phyloP scores from a whole-genome alignment of 441 rosid species.

The Biscutella auriculata region DNA sequence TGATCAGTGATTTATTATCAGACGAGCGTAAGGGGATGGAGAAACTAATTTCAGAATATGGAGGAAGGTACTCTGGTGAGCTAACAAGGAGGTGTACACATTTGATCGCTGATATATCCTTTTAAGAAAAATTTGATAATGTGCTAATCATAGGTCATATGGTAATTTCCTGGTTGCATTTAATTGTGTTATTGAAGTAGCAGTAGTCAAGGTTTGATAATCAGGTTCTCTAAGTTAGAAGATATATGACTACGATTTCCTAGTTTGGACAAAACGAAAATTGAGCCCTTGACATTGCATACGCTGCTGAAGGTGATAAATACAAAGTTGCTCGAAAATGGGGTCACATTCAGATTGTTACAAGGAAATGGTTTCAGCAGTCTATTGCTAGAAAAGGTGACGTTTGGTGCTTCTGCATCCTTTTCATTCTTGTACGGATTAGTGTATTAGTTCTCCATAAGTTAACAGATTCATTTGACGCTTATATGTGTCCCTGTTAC shows the following conservation, averaged over 20 bases:
- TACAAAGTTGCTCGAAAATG: constrained; percentile 83
- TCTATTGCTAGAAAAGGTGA: constrained; percentile 78
- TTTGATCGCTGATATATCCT: constrained; percentile 94
- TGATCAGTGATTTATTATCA: constrained; percentile 29
- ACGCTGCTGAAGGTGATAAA: constrained; percentile 93
- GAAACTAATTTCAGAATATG: constrained; percentile 51
- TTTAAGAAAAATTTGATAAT: constrained; percentile 9
- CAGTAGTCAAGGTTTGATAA: not conserved
- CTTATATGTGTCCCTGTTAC: constrained; percentile 24
- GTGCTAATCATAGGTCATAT: constrained; percentile 12
- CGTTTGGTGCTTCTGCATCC: constrained; percentile 13
- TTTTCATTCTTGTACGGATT: constrained; percentile 6
- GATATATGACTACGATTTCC: not conserved
- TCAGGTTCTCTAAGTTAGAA: constrained; percentile 1
- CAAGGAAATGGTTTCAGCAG: constrained; percentile 85
- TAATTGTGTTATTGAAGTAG: not conserved
- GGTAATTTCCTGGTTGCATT: constrained; percentile 1
- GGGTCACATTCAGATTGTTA: constrained; percentile 81
- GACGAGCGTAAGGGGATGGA: constrained; percentile 77
- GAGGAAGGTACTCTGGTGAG: constrained; percentile 85
- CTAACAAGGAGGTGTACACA: constrained; percentile 84
- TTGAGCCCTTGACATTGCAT: constrained; percentile 46
- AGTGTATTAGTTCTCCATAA: constrained; percentile 5
- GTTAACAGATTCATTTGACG: constrained; percentile 25
- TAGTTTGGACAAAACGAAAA: constrained; percentile 2